Conservation (phyloP, 768 basidiomycete species). For the Gymnopilus junonius region DNA sequence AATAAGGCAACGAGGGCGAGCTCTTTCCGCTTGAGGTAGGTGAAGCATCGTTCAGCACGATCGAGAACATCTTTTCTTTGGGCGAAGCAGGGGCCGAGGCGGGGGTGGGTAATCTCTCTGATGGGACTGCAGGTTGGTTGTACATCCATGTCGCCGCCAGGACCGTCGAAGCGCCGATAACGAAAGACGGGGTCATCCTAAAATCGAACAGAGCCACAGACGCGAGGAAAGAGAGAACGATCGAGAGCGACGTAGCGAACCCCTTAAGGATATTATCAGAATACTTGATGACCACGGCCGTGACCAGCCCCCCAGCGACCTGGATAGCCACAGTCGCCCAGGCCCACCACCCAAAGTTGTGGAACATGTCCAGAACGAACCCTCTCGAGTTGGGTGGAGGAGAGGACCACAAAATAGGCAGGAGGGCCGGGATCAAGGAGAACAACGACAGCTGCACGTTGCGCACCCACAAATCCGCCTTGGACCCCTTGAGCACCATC, state of each 20-base stretch:
- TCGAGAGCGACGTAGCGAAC: slow-evolving; percentile 95
- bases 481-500: slow-evolving; percentile 93
- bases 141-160: slow-evolving; percentile 93
- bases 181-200: slow-evolving; percentile 82
- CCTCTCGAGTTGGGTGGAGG: slow-evolving; percentile 47
- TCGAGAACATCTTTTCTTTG: slow-evolving; percentile 18
- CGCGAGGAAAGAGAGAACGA: slow-evolving; percentile 93
- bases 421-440: slow-evolving; percentile 87
- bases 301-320: slow-evolving; percentile 91
- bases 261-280: slow-evolving; percentile 95
- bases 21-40: slow-evolving; percentile 22
- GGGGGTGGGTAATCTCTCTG: slow-evolving; percentile 17
- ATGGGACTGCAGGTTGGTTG: slow-evolving; percentile 67
- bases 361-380: slow-evolving; percentile 66
- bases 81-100: slow-evolving; percentile 27
- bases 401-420: slow-evolving; percentile 69
- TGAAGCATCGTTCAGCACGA: slow-evolving; percentile 24
- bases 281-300: slow-evolving; percentile 96
- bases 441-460: slow-evolving; percentile 97
- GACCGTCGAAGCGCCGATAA: slow-evolving; percentile 86
- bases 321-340: slow-evolving; percentile 92
- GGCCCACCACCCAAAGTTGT: slow-evolving; percentile 92
- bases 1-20: slow-evolving; percentile 23
- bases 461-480: slow-evolving; percentile 93
- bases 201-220: slow-evolving; percentile 93